Evolutionary conservation across 1,284 basidiomycete genomes (phyloP), one percentile per base, ranked within the genome.

Genomic region (Schizophyllum amplum): DNA sequence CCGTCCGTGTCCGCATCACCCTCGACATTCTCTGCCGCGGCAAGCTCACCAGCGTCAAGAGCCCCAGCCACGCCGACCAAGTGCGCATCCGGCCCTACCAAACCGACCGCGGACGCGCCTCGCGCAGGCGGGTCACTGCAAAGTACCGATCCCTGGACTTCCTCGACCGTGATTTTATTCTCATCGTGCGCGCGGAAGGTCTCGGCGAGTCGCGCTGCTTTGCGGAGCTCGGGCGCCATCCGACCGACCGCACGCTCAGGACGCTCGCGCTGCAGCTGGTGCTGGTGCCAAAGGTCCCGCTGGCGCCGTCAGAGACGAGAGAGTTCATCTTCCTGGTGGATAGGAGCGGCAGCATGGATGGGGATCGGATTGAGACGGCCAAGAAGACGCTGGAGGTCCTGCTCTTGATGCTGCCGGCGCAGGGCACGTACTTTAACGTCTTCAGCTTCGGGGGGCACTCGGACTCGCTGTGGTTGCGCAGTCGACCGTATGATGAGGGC

Each of bases 121-220:
- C 78, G 7, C 65, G 68, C 25, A 71, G 77, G 24, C 72, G 80
- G 11, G 69, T 68, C 24, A 75, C 71, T 24, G 70, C 71, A 20
- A 64, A 62, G 23, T 74, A 69, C 64, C 62, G 64, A 11, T 80
- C 78, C 0, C n/a, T 58, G 4, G 64, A 65, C 2, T 80, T 76
- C 60, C 67, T 81, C 13, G 65, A 66, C 0, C 61, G 66, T 3
- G 79, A 81, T 60, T 82, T 82, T 53, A 68, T 81, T 1, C 59
- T 83, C 23, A 67, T 72, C 15, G 68, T 81, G 24, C 65, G 71
- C 24, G 75, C 80, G 0, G 67, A 72, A 4, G 74, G 67, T 4
- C 65, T 84, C 2, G 81, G 82, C 59, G 62, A 65, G 22, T 77
- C 82, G 2, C 73, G 82, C 7, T 82, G 81, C 58, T 80, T 84